phyloP scores from a whole-genome alignment of 2,329 filamentous ascomycete species.

The Stenocarpella maydis region DNA sequence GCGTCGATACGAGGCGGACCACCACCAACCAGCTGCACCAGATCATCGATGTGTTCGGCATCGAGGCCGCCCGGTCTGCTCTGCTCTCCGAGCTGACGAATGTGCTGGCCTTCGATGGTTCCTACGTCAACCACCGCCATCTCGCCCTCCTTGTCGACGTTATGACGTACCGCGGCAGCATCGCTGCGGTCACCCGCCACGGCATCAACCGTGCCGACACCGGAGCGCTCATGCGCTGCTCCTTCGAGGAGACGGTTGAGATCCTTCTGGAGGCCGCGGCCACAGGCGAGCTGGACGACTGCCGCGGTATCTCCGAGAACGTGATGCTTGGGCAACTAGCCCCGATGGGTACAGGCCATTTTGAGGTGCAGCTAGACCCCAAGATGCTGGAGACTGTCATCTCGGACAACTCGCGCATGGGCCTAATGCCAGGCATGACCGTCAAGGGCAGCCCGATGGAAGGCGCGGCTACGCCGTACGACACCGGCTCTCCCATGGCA shows the following conservation, averaged over 20 bases:
- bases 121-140: conserved; percentile 98
- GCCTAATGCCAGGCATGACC: conserved; percentile 80
- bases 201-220: conserved; percentile 99
- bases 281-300: conserved; percentile 95
- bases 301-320: conserved; percentile 97
- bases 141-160: conserved; percentile 94
- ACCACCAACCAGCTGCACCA: conserved; percentile 97
- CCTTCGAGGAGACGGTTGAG: conserved; percentile 98
- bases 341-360: conserved; percentile 95
- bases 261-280: conserved; percentile 96
- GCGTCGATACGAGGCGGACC: conserved; percentile 85
- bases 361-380: conserved; percentile 91
- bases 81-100: conserved; percentile 88
- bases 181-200: conserved; percentile 96
- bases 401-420: conserved; percentile 87
- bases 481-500: conserved; percentile 81
- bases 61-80: conserved; percentile 89
- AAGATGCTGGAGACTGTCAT: conserved; percentile 96
- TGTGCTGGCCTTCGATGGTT: conserved; percentile 97
- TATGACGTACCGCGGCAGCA: conserved; percentile 93
- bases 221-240: conserved; percentile 98
- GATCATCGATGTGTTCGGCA: conserved; percentile 92
- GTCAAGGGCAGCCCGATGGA: conserved; percentile 78
- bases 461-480: conserved; percentile 93
- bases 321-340: conserved; percentile 98